phyloP scores from a whole-genome alignment of 192 early-diverging fungal species.

The Coemansia erecta region DNA sequence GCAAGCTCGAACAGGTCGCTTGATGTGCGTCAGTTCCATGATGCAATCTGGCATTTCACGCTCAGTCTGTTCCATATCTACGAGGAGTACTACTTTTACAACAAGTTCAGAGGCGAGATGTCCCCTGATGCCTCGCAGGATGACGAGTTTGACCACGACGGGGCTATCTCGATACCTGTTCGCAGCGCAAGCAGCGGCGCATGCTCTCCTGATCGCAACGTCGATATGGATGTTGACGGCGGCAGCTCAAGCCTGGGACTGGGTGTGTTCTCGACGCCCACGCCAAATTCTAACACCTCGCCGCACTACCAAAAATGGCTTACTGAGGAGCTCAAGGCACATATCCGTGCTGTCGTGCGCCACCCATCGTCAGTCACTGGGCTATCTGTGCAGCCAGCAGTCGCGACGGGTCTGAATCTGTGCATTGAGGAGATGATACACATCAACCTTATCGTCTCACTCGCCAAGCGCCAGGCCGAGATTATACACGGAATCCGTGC shows the following conservation, averaged over 20 bases:
- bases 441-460: constrained; percentile 44
- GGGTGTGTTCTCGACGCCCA: constrained; percentile 7
- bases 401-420: constrained; percentile 39
- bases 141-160: not conserved
- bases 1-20: constrained; percentile 6
- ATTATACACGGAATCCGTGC: constrained; percentile 45
- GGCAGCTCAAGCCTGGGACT: constrained; percentile 5
- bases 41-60: constrained; percentile 50
- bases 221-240: constrained; percentile 12
- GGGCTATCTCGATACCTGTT: constrained; percentile 18
- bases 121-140: constrained; percentile 27
- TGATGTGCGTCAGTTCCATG: constrained; percentile 43
- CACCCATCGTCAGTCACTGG: constrained; percentile 24
- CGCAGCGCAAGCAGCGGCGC: not conserved
- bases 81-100: constrained; percentile 51
- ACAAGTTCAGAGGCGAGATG: constrained; percentile 33
- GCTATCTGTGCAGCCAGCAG: constrained; percentile 28
- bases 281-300: constrained; percentile 12
- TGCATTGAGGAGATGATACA: constrained; percentile 44
- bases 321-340: constrained; percentile 41
- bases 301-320: constrained; percentile 39
- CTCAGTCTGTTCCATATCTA: constrained; percentile 48
- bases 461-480: constrained; percentile 46
- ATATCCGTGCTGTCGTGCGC: constrained; percentile 40
- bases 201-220: not conserved